phyloP scores from a whole-genome alignment of 2,329 filamentous ascomycete genomes.

The Penicillium sp. region DNA sequence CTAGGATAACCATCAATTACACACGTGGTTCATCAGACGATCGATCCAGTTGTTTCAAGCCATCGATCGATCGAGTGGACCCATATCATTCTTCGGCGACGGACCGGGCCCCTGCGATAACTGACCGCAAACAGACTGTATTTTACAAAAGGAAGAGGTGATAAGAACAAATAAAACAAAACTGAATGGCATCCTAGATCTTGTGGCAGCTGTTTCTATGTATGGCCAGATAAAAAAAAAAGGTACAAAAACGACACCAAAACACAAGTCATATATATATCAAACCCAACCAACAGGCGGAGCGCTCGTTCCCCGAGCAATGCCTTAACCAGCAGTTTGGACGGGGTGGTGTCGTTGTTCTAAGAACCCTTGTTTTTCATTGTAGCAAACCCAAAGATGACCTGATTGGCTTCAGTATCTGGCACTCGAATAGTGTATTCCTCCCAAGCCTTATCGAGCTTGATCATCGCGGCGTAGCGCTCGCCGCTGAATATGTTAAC shows the following conservation, averaged over 20 bases:
- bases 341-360: conserved; percentile 14
- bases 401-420: conserved; percentile 47
- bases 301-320: neutral
- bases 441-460: conserved; percentile 39
- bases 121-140: neutral
- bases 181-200: neutral
- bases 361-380: conserved; percentile 42
- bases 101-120: conserved; percentile 3
- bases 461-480: conserved; percentile 45
- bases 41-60: neutral
- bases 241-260: neutral
- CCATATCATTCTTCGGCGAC: neutral
- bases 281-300: neutral
- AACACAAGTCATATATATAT: neutral
- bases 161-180: neutral
- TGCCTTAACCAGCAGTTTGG: conserved; percentile 4
- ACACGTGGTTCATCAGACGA: neutral
- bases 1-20: neutral
- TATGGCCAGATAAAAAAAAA: neutral
- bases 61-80: neutral
- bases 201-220: neutral
- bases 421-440: conserved; percentile 52
- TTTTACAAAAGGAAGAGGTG: neutral
- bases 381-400: conserved; percentile 52
- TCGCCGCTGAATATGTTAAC: conserved; percentile 40